Evolutionary conservation across 768 basidiomycete species (phyloP).

Genomic region (Leccinum pellstonianum): DNA sequence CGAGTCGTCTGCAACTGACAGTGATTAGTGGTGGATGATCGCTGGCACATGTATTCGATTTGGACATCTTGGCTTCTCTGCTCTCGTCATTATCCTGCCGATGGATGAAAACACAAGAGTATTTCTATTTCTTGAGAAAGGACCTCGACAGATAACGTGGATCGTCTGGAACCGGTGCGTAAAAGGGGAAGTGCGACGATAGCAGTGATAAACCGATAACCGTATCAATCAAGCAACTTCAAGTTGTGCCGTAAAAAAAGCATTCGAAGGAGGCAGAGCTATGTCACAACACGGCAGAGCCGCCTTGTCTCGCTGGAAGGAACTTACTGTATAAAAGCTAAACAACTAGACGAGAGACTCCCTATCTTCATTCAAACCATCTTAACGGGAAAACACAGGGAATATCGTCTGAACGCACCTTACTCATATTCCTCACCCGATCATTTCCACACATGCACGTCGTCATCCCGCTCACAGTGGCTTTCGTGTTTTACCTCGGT

Average conservation of each 20-base stretch:
- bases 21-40: background rate
- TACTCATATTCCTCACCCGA: background rate
- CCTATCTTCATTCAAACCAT: background rate
- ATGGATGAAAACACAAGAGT: background rate
- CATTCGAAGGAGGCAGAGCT: background rate
- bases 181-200: background rate
- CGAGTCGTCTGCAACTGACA: background rate
- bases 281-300: background rate
- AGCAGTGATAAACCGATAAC: background rate
- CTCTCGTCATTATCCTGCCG: background rate
- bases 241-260: background rate
- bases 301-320: background rate
- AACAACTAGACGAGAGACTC: background rate
- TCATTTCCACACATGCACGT: background rate
- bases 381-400: background rate
- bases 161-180: background rate
- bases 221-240: background rate
- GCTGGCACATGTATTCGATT: background rate
- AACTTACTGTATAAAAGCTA: background rate
- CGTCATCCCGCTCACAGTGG: background rate
- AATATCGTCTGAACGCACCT: background rate
- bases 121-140: background rate
- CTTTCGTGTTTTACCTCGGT: background rate
- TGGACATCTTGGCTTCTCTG: background rate
- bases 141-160: no score